These are phyloP conservation scores for Phytopythium mirpurense DNA, from an alignment of 352 stramenopile genomes.

Conservation along the genomic window DNA sequence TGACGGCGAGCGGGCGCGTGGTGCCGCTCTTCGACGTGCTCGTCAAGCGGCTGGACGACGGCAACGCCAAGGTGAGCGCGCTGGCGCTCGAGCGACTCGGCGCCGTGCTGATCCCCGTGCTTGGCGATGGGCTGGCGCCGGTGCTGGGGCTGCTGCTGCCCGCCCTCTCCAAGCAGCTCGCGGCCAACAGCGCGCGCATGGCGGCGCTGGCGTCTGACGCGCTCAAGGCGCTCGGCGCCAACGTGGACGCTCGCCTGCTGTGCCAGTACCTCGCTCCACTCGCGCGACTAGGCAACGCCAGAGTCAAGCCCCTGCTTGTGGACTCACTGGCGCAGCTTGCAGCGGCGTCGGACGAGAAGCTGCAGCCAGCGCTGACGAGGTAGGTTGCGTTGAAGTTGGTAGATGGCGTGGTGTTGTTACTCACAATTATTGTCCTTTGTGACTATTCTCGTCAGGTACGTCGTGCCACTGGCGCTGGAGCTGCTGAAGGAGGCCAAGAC, in stretches of 20 bases:
- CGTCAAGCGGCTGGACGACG: slow-evolving; percentile 67
- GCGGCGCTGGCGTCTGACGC: slow-evolving; percentile 29
- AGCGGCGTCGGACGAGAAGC: slow-evolving; percentile 37
- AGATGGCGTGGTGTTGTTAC: neutral
- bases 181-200: slow-evolving; percentile 48
- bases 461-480: slow-evolving; percentile 63
- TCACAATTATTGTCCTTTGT: slow-evolving; percentile 5
- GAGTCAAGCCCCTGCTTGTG: slow-evolving; percentile 52
- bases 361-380: slow-evolving; percentile 38
- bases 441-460: slow-evolving; percentile 23
- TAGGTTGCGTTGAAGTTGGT: neutral
- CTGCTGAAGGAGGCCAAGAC: slow-evolving; percentile 75
- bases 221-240: slow-evolving; percentile 36
- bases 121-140: slow-evolving; percentile 53
- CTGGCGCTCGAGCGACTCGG: slow-evolving; percentile 55
- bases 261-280: slow-evolving; percentile 53
- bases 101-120: slow-evolving; percentile 28
- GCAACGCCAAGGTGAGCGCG: slow-evolving; percentile 68
- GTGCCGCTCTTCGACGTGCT: slow-evolving; percentile 61
- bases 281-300: slow-evolving; percentile 43
- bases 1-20: slow-evolving; percentile 43
- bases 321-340: slow-evolving; percentile 43
- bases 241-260: slow-evolving; percentile 43
- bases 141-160: slow-evolving; percentile 53
- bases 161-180: slow-evolving; percentile 48